Evolutionary conservation across 176 grass and related monocot species (phyloP).

Genomic region (Luzula sylvatica): DNA sequence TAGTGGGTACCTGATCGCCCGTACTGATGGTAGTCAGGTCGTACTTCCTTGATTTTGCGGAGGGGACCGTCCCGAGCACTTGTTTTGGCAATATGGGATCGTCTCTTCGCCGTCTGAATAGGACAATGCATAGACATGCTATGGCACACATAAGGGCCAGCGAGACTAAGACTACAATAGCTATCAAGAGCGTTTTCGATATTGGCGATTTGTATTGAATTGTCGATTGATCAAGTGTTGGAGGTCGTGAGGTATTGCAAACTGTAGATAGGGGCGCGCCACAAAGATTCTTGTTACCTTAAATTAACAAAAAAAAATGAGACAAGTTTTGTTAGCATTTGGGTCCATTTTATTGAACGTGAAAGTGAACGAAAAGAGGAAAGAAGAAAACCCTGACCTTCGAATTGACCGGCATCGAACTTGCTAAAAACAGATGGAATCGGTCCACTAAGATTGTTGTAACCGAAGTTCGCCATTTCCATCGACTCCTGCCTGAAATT

Average conservation of each 20-base stretch:
- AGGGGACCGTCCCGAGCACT: not conserved
- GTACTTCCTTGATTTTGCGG: slow-evolving; percentile 28
- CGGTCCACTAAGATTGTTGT: slow-evolving; percentile 51
- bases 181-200: slow-evolving; percentile 30
- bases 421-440: slow-evolving; percentile 31
- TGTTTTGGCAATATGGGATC: too few species aligned
- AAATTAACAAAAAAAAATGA: not conserved
- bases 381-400: slow-evolving; percentile 31
- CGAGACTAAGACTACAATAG: slow-evolving; percentile 37
- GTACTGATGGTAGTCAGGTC: not conserved
- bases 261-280: slow-evolving; percentile 16
- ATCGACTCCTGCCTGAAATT: slow-evolving; percentile 29
- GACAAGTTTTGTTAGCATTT: not conserved
- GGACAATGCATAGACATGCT: slow-evolving; percentile 15
- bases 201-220: not conserved
- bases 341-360: slow-evolving; percentile 5
- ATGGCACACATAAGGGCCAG: slow-evolving; percentile 25
- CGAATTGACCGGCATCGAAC: slow-evolving; percentile 21
- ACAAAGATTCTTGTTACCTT: slow-evolving; percentile 63
- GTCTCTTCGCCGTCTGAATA: slow-evolving; percentile 13
- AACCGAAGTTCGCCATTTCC: slow-evolving; percentile 23
- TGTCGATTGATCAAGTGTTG: not conserved
- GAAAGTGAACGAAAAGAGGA: not conserved
- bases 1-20: slow-evolving; percentile 1
- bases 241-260: slow-evolving; percentile 15